Evolutionary conservation across 78 protist genomes (phyloP).

Genomic region (Monosiga brevicollis): DNA sequence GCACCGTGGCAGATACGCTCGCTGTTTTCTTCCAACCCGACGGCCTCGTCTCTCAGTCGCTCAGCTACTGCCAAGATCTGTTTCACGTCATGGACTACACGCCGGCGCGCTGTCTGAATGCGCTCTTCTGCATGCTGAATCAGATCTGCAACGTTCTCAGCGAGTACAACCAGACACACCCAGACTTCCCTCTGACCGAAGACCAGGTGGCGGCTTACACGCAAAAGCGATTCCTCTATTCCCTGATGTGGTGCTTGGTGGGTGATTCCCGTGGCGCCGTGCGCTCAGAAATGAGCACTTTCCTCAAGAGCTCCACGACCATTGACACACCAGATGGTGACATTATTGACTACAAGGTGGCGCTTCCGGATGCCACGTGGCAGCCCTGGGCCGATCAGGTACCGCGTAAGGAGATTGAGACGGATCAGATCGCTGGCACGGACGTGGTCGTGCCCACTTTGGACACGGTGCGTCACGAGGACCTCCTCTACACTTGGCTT

Average conservation of each 20-base stretch:
- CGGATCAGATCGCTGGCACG: slow-evolving; percentile 50
- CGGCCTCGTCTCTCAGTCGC: slow-evolving; percentile 42
- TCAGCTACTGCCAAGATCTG: slow-evolving; percentile 44
- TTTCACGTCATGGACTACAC: slow-evolving; percentile 80
- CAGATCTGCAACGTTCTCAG: slow-evolving; percentile 13
- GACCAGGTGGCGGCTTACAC: slow-evolving; percentile 28
- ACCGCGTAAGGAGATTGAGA: slow-evolving; percentile 58
- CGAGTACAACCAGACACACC: slow-evolving; percentile 66
- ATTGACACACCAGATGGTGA: slow-evolving; percentile 22
- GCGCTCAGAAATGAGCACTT: slow-evolving; percentile 50
- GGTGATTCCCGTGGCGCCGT: slow-evolving; percentile 53
- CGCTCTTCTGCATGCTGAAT: slow-evolving; percentile 65
- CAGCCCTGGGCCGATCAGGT: slow-evolving; percentile 60
- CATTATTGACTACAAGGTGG: slow-evolving; percentile 22
- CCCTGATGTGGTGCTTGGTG: slow-evolving; percentile 86
- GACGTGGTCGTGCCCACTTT: slow-evolving; percentile 91
- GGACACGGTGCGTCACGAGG: slow-evolving; percentile 93
- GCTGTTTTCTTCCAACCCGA: slow-evolving; percentile 36
- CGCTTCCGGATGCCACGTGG: slow-evolving; percentile 63
- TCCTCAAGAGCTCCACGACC: slow-evolving; percentile 8
- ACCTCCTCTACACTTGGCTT: slow-evolving; percentile 76
- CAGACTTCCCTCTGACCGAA: slow-evolving; percentile 63
- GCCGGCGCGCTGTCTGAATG: slow-evolving; percentile 30
- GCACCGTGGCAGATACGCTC: slow-evolving; percentile 33
- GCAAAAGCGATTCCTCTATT: slow-evolving; percentile 39